Evolutionary conservation across 208 protist species (phyloP), one percentile per base, ranked within the genome.

Genomic region (Trypanosoma cruzi): DNA sequence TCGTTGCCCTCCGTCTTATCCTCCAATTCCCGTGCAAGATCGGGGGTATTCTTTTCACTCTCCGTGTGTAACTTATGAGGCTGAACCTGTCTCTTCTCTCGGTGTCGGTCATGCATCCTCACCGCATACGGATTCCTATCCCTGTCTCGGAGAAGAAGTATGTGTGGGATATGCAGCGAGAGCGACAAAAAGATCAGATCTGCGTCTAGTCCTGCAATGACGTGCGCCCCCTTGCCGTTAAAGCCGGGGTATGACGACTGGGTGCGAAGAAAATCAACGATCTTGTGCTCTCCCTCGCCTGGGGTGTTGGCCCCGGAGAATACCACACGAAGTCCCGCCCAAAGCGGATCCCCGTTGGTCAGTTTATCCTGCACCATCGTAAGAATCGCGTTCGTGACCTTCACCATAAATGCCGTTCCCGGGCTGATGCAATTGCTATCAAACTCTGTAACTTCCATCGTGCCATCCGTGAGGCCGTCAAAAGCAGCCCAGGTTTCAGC

Each of bases 401-500:
- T 84, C 48, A 82, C 81, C 99, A 99, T 99, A 75, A 99, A 99
- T 5, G 58, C 56, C 4, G 99, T 99, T 14, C 99, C 99, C 3
- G 99, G 99, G 0, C 98, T 99, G 55, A 99, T 99, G 74, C 85
- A 94, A 83, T 99, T 99, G 53, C 84, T 96, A 77, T 99, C 99
- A 48, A 98, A 99, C 29, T 52, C 48, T n/a, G 16, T n/a, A 4
- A 14, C 48, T 26, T 52, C 20, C 18, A 8, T 1, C 48, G 16
- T 26, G 18, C 22, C 18, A 6, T 52, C 48, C 22, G 8, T 24
- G 18, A 3, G 22, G 22, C 4, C 48, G n/a, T 52, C 48, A 52
- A 52, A 1, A 11, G 22, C 40, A 14, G 40, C 40, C 40, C 1
- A 14, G 1, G 10, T 14, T 44, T 14, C 40, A 14, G 40, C 40